Percentiles rank a stretch among this genome's conserved stretches.
phyloP scores from a whole-genome alignment of 2,329 filamentous ascomycete genomes.

The Ophiostoma himal-ulmi region DNA sequence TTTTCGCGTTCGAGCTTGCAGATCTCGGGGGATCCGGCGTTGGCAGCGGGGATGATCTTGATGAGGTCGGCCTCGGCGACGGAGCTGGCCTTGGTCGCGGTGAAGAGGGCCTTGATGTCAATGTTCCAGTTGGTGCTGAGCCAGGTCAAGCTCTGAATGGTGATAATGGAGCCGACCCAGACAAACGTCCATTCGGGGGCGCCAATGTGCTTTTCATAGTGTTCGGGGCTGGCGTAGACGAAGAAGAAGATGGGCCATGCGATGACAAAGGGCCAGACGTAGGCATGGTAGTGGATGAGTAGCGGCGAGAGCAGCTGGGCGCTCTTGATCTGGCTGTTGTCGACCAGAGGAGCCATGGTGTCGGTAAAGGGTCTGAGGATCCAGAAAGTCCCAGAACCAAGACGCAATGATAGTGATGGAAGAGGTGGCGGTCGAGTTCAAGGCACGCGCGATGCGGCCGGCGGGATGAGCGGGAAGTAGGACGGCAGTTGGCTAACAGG shows the following conservation, averaged over 20 bases:
- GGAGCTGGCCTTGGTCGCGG: slow-evolving; percentile 61
- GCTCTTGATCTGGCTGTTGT: slow-evolving; percentile 81
- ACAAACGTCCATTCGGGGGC: slow-evolving; percentile 98
- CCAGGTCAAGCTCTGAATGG: slow-evolving; percentile 82
- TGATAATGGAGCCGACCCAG: slow-evolving; percentile 83
- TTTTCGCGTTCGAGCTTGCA: slow-evolving; percentile 73
- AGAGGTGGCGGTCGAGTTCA: background rate
- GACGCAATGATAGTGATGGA: background rate
- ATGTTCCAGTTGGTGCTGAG: slow-evolving; percentile 98
- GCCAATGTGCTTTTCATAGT: slow-evolving; percentile 86
- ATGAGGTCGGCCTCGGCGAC: slow-evolving; percentile 75
- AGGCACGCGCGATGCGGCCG: slow-evolving; percentile 21
- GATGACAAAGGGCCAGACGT: slow-evolving; percentile 88
- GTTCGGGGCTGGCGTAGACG: slow-evolving; percentile 74
- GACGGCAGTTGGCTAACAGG: background rate
- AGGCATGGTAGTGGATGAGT: slow-evolving; percentile 72
- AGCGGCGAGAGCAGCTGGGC: slow-evolving; percentile 85
- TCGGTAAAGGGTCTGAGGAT: background rate
- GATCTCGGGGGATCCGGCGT: slow-evolving; percentile 85
- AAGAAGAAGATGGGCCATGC: slow-evolving; percentile 89
- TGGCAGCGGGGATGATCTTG: slow-evolving; percentile 85
- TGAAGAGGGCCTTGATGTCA: slow-evolving; percentile 75
- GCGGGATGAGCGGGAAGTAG: slow-evolving; percentile 8
- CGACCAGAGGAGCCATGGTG: slow-evolving; percentile 72
- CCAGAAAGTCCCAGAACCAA: background rate